Percentiles rank a stretch among this genome's conserved stretches.
These are phyloP conservation scores for Cladophialophora chaetospira DNA, from an alignment of 2,329 filamentous ascomycete genomes.

Conservation along the genomic window DNA sequence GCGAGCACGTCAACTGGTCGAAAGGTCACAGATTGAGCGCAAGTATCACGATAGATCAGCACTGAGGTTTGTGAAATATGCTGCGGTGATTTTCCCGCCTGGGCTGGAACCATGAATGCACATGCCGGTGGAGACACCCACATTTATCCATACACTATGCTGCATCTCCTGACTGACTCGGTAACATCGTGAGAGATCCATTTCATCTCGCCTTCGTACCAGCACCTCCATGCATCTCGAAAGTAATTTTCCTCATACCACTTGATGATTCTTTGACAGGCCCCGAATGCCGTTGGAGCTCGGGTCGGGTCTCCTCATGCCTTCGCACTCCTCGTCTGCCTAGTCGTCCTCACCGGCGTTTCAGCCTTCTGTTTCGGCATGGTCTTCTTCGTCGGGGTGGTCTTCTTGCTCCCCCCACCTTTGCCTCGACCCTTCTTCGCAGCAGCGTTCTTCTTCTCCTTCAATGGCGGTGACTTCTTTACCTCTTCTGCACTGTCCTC, in stretches of 20 bases:
- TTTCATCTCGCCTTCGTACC: too few species aligned
- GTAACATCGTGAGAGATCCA: background rate
- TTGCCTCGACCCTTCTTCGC: constrained; percentile 1
- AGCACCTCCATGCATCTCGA: too few species aligned
- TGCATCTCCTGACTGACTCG: background rate
- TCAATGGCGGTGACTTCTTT: constrained; percentile 6
- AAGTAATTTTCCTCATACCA: too few species aligned
- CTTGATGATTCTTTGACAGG: too few species aligned
- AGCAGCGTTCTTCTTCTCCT: constrained; percentile 10
- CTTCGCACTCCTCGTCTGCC: constrained; percentile 21
- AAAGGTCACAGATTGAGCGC: too few species aligned
- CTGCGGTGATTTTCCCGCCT: too few species aligned
- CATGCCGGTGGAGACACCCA: background rate
- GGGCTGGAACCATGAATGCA: background rate
- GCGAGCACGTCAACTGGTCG: too few species aligned
- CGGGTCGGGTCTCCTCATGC: background rate
- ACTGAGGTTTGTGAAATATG: too few species aligned
- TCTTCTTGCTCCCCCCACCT: constrained; percentile 5
- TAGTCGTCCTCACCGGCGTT: constrained; percentile 6
- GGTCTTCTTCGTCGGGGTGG: background rate
- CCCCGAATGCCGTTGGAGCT: too few species aligned
- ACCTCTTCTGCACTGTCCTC: constrained; percentile 6
- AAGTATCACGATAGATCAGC: too few species aligned
- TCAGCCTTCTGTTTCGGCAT: constrained; percentile 5
- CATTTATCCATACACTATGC: background rate